phyloP scores from a whole-genome alignment of 1,139 yeast genomes.

The Chernovozyma sophiae-reginae region DNA sequence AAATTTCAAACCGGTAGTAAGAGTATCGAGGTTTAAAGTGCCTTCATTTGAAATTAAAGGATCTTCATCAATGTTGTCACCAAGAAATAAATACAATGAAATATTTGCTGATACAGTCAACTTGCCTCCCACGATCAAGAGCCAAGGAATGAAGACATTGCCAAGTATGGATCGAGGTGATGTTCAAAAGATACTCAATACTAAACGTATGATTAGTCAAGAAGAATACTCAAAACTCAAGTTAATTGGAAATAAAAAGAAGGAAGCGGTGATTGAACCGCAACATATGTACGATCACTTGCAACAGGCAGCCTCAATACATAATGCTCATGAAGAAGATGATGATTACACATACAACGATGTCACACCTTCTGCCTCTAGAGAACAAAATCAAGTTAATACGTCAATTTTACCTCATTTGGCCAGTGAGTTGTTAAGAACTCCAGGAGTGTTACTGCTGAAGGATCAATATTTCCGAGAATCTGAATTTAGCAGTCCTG shows the following conservation, averaged over 20 bases:
- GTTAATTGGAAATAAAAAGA: slow-evolving; percentile 27
- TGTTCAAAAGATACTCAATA: slow-evolving; percentile 36
- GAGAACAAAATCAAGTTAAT: neutral
- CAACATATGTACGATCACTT: slow-evolving; percentile 25
- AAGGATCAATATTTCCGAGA: slow-evolving; percentile 40
- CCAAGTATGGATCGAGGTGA: slow-evolving; percentile 51
- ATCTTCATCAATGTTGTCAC: slow-evolving; percentile 31
- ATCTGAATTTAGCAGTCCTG: slow-evolving; percentile 15
- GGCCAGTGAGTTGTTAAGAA: slow-evolving; percentile 31
- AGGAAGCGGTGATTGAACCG: slow-evolving; percentile 29
- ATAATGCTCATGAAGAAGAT: slow-evolving; percentile 17
- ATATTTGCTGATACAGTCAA: slow-evolving; percentile 36
- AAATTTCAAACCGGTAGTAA: slow-evolving; percentile 5
- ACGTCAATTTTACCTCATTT: slow-evolving; percentile 25
- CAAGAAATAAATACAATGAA: slow-evolving; percentile 39
- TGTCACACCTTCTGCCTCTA: neutral
- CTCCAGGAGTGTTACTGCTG: slow-evolving; percentile 30
- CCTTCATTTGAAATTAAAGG: slow-evolving; percentile 44
- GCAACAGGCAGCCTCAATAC: slow-evolving; percentile 41
- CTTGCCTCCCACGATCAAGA: slow-evolving; percentile 33
- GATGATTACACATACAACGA: slow-evolving; percentile 5
- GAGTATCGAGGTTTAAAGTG: slow-evolving; percentile 34
- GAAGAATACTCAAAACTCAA: slow-evolving; percentile 41
- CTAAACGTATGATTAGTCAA: slow-evolving; percentile 38
- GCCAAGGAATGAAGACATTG: slow-evolving; percentile 40